Evolutionary conservation across 352 stramenopile genomes (phyloP).

Genomic region (Phytophthora pseudosyringae): DNA sequence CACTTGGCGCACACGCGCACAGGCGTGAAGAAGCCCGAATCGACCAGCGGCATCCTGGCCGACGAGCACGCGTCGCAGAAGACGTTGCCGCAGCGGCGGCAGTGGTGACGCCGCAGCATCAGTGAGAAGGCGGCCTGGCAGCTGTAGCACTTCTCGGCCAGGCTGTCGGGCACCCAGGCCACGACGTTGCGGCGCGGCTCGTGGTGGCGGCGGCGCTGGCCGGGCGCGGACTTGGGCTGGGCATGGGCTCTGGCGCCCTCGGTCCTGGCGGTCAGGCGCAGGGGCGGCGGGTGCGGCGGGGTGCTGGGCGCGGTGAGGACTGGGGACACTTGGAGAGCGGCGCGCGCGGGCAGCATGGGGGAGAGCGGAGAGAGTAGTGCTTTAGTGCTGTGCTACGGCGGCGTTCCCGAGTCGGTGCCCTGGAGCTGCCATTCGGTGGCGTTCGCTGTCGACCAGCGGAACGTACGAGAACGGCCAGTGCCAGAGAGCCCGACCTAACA

Average conservation of each 20-base stretch:
- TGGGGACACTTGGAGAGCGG: slow-evolving; percentile 13
- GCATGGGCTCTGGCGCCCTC: not conserved
- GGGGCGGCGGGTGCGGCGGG: not conserved
- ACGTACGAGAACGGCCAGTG: no score
- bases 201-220: slow-evolving; percentile 29
- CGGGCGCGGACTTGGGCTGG: slow-evolving; percentile 27
- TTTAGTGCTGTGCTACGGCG: no score
- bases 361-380: no score
- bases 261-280: not conserved
- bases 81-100: slow-evolving; percentile 86
- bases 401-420: no score
- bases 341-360: slow-evolving; percentile 12
- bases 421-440: no score
- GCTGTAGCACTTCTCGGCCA: slow-evolving; percentile 80
- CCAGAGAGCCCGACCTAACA: no score
- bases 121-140: slow-evolving; percentile 73
- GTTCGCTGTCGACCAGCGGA: no score
- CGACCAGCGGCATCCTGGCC: slow-evolving; percentile 75
- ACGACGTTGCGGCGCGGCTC: slow-evolving; percentile 45
- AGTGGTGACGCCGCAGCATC: slow-evolving; percentile 87
- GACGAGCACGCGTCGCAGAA: slow-evolving; percentile 92
- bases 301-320: slow-evolving; percentile 9
- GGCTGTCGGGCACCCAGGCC: slow-evolving; percentile 83
- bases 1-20: slow-evolving; percentile 87
- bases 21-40: slow-evolving; percentile 68